Conservation (phyloP, 1,284 basidiomycete genomes). For the Irpex rosettiformis region DNA sequence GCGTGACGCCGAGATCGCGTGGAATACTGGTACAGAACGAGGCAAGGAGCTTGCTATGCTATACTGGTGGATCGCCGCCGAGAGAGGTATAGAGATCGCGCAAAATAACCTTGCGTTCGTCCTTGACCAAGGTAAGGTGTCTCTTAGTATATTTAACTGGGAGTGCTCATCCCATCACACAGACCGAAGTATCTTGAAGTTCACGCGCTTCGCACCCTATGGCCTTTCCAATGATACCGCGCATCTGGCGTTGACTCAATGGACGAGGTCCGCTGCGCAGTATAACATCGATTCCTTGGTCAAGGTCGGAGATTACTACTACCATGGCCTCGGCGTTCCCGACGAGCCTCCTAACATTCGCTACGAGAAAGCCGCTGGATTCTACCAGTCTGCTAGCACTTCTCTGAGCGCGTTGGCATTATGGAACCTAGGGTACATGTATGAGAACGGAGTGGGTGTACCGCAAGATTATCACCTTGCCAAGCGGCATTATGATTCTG, state of each 20-base stretch:
- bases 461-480: conserved; percentile 96
- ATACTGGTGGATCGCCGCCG: conserved; percentile 94
- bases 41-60: conserved; percentile 75
- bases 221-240: conserved; percentile 77
- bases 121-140: conserved; percentile 78
- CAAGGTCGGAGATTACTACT: conserved; percentile 97
- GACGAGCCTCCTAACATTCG: conserved; percentile 58
- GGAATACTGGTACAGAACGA: conserved; percentile 68
- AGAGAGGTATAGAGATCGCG: conserved; percentile 88
- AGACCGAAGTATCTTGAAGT: conserved; percentile 75
- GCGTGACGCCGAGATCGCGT: conserved; percentile 77
- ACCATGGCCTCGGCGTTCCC: conserved; percentile 77
- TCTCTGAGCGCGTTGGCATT: conserved; percentile 90
- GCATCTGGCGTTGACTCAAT: conserved; percentile 82
- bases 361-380: conserved; percentile 86
- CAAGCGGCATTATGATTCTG: conserved; percentile 93
- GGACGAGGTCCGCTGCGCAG: conserved; percentile 93
- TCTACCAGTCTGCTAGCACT: conserved; percentile 92
- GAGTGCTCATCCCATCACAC: conserved; percentile 3
- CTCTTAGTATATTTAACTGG: not conserved
- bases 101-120: conserved; percentile 96
- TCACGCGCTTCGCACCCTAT: conserved; percentile 65
- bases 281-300: conserved; percentile 94
- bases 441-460: conserved; percentile 93
- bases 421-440: conserved; percentile 99